A percentile compares a stretch with the other conserved stretches of the same genome.
Evolutionary conservation across 106 monocot genomes (phyloP).

Genomic region (Chionographis japonica): DNA sequence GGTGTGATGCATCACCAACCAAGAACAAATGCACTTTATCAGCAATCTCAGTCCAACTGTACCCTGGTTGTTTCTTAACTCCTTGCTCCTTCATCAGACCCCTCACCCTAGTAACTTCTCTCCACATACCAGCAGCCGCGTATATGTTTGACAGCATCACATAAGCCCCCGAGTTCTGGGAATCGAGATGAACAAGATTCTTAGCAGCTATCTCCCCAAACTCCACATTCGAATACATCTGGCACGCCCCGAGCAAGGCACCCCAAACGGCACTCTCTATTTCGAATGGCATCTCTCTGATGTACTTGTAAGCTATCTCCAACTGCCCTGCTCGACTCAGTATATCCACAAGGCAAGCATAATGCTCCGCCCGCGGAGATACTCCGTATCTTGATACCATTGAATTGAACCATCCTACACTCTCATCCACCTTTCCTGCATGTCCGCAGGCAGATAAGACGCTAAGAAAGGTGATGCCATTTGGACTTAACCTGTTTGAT

Average conservation of each 20-base stretch:
- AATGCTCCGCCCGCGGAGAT: slow-evolving; percentile 47
- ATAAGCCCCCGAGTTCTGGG: slow-evolving; percentile 58
- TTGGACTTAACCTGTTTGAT: slow-evolving; percentile 36
- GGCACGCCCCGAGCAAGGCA: slow-evolving; percentile 59
- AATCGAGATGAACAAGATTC: slow-evolving; percentile 44
- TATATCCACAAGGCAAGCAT: slow-evolving; percentile 67
- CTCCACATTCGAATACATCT: slow-evolving; percentile 36
- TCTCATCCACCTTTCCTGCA: slow-evolving; percentile 61
- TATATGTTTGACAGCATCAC: slow-evolving; percentile 82
- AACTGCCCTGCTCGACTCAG: slow-evolving; percentile 58
- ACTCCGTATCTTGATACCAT: slow-evolving; percentile 57
- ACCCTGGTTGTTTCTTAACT: slow-evolving; percentile 61
- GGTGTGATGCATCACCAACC: slow-evolving; percentile 62
- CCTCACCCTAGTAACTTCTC: slow-evolving; percentile 55
- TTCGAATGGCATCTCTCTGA: slow-evolving; percentile 62
- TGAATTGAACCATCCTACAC: slow-evolving; percentile 50
- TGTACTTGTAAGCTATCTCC: slow-evolving; percentile 50
- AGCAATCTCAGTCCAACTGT: slow-evolving; percentile 76
- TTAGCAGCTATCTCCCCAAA: slow-evolving; percentile 65
- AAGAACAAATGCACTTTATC: slow-evolving; percentile 57
- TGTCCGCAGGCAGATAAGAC: slow-evolving; percentile 67
- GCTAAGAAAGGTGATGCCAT: slow-evolving; percentile 72
- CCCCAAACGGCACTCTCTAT: slow-evolving; percentile 53
- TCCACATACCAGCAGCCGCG: slow-evolving; percentile 65
- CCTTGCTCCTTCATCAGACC: slow-evolving; percentile 55